A percentile compares a stretch with the other conserved stretches of the same genome.
Evolutionary conservation across 164 flowering plant species (phyloP).

Genomic region (Macadamia tetraphylla): DNA sequence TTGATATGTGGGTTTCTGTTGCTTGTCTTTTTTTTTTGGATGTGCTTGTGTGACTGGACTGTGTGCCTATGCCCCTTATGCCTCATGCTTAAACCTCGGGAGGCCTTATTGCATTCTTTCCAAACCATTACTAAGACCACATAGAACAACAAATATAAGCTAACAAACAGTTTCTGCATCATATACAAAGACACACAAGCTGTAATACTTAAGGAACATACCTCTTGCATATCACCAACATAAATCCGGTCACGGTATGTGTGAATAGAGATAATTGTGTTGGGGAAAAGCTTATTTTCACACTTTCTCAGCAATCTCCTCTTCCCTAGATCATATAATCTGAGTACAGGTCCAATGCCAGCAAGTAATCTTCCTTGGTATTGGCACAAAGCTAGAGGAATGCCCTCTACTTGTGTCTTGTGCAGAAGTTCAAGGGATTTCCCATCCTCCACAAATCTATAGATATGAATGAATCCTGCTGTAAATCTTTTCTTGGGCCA

Average conservation of each 20-base stretch:
- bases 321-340: slow-evolving; percentile 93
- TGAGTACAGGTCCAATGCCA: slow-evolving; percentile 87
- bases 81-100: too few species aligned
- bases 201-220: slow-evolving; percentile 23
- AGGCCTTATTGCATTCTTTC: too few species aligned
- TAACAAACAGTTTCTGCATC: not conserved
- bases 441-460: slow-evolving; percentile 89
- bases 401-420: slow-evolving; percentile 95
- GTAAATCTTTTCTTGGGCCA: slow-evolving; percentile 64
- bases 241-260: slow-evolving; percentile 96
- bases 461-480: slow-evolving; percentile 88
- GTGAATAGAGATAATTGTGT: slow-evolving; percentile 73
- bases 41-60: too few species aligned
- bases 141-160: not conserved
- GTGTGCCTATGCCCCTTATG: too few species aligned
- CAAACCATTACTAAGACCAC: not conserved
- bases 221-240: slow-evolving; percentile 99
- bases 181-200: not conserved
- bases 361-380: slow-evolving; percentile 95
- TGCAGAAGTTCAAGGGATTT: slow-evolving; percentile 86
- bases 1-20: too few species aligned
- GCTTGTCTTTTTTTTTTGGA: too few species aligned
- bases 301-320: slow-evolving; percentile 86
- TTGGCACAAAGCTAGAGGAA: slow-evolving; percentile 90
- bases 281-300: slow-evolving; percentile 96